These are phyloP conservation scores for Bipolaris oryzae DNA, from an alignment of 2,329 filamentous ascomycete genomes.

Conservation along the genomic window DNA sequence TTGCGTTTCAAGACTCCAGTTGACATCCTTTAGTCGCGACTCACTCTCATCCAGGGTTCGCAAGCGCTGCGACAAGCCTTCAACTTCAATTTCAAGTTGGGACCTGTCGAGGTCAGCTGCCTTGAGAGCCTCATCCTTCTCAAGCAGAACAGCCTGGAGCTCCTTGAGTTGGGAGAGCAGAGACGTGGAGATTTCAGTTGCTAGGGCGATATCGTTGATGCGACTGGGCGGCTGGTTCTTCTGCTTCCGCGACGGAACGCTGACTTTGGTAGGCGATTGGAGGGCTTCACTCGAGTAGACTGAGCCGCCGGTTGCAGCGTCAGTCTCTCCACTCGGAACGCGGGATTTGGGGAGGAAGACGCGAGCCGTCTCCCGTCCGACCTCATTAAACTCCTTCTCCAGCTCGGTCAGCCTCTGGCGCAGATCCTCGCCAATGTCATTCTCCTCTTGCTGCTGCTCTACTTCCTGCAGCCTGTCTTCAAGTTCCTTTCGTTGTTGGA, in stretches of 20 bases:
- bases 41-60: conserved; percentile 90
- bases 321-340: conserved; percentile 64
- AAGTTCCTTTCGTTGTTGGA: conserved; percentile 85
- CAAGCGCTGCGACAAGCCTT: conserved; percentile 78
- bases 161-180: conserved; percentile 92
- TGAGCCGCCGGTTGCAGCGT: conserved; percentile 42
- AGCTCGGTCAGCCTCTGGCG: conserved; percentile 82
- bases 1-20: conserved; percentile 95
- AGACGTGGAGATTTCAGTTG: conserved; percentile 96
- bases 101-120: conserved; percentile 75
- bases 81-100: conserved; percentile 79
- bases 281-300: conserved; percentile 81
- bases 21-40: conserved; percentile 95
- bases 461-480: conserved; percentile 83
- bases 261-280: conserved; percentile 86
- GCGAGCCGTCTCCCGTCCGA: conserved; percentile 85
- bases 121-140: conserved; percentile 87
- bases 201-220: conserved; percentile 95
- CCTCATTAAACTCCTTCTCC: conserved; percentile 93
- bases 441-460: conserved; percentile 71
- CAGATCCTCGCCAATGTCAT: conserved; percentile 81
- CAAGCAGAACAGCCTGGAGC: conserved; percentile 80
- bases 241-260: conserved; percentile 83
- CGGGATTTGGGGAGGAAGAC: conserved; percentile 85
- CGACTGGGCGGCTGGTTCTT: conserved; percentile 88